Evolutionary conservation across 768 basidiomycete genomes (phyloP), one percentile per base, ranked within the genome.

Genomic region (Russula sp.): DNA sequence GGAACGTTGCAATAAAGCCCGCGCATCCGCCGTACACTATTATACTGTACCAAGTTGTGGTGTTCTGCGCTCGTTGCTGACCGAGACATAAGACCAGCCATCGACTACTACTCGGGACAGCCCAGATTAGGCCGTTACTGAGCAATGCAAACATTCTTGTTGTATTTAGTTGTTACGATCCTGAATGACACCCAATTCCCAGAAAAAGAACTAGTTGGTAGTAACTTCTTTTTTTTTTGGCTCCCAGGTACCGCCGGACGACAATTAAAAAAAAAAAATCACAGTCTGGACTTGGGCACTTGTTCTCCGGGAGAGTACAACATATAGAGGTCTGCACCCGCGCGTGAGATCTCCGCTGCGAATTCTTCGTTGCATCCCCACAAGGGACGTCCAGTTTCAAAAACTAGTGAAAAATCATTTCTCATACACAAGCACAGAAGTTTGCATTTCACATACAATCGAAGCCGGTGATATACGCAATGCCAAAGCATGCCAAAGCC

Each of bases 391-490:
- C 11, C 20, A 16, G 32, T 22, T 46, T 22, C 24, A 16, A 18
- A 14, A n/a, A n/a, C 36, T 11, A 36, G 34, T 26, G 14, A 16
- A 5, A 10, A 7, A 16, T 32, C 30, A 20, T 2, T n/a, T 34
- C 28, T 30, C 51, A 14, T 10, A 22, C 18, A 32, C 32, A 32
- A 32, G 20, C 20, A 9, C 7, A 13, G 13, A 34, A 36, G 36
- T 13, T 36, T 36, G 36, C 36, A 16, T 26, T 16, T 8, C 42
- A 73, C 83, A 60, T 62, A 88, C 89, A 85, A 67, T 90, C 84
- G 70, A 84, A 89, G 44, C 91, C 90, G n/a, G 94, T 94, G 83
- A 93, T 87, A 72, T 98, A 98, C 14, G 93, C 89, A 34, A 98
- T 88, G 36, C 95, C 95, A 72, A 95, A 98, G 1, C 67, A n/a